Evolutionary conservation across 257 asterid genomes (phyloP).

Genomic region (Forsythia suspensa): DNA sequence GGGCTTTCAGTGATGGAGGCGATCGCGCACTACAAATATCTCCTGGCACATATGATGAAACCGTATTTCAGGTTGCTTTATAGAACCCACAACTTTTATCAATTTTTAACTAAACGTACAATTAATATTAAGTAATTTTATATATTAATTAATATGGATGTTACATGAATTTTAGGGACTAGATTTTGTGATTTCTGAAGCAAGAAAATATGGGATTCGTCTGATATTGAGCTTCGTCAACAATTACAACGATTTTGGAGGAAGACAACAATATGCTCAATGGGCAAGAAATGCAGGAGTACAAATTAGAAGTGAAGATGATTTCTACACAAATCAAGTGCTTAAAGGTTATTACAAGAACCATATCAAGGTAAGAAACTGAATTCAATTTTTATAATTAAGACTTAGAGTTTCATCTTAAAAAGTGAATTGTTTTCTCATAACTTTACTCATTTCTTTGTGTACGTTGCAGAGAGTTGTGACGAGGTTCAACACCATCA

Average conservation of each 20-base stretch:
- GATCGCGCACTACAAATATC: constrained; percentile 43
- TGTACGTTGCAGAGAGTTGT: constrained; percentile 30
- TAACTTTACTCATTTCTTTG: no score
- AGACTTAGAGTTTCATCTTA: no score
- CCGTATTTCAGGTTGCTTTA: constrained; percentile 38
- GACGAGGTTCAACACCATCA: constrained; percentile 45
- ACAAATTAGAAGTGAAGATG: constrained; percentile 35
- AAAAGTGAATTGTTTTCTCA: no score
- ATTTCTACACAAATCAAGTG: constrained; percentile 42
- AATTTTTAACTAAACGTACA: no score
- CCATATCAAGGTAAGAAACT: constrained; percentile 29
- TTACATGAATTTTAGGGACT: constrained; percentile 32
- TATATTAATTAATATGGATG: background rate
- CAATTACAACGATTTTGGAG: constrained; percentile 58
- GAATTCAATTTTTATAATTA: background rate
- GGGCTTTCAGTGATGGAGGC: constrained; percentile 57
- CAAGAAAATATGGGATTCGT: constrained; percentile 31
- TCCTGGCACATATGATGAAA: constrained; percentile 49
- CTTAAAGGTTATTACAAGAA: constrained; percentile 45
- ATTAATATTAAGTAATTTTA: background rate
- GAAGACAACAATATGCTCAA: constrained; percentile 41
- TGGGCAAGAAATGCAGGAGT: constrained; percentile 52
- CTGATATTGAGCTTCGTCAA: constrained; percentile 46
- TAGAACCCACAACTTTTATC: no score
- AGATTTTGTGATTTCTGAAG: constrained; percentile 58